phyloP scores from a whole-genome alignment of 352 stramenopile genomes.

The Globisporangium yorkense region DNA sequence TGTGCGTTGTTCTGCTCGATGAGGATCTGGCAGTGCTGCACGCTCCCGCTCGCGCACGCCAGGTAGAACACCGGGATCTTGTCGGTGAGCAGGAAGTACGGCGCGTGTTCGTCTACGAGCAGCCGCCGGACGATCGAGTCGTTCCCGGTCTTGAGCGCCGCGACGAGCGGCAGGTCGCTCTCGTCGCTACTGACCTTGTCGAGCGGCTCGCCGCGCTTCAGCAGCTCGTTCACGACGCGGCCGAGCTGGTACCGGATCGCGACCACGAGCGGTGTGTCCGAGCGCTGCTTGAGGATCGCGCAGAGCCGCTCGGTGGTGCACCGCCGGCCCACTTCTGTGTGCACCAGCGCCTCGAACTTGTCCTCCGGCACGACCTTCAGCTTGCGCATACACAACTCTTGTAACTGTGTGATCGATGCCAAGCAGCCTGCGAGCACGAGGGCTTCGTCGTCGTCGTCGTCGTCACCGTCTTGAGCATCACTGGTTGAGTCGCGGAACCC shows the following conservation, averaged over 20 bases:
- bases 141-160: conserved; percentile 64
- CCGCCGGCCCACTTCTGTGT: conserved; percentile 50
- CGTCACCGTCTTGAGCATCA: not conserved
- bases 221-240: conserved; percentile 72
- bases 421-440: conserved; percentile 10
- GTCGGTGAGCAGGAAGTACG: conserved; percentile 71
- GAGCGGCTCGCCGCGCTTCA: conserved; percentile 46
- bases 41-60: conserved; percentile 58
- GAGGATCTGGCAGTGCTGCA: conserved; percentile 70
- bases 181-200: conserved; percentile 39
- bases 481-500: conserved; percentile 1
- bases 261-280: conserved; percentile 55
- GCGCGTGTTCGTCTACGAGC: conserved; percentile 59
- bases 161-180: conserved; percentile 59
- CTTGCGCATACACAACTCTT: conserved; percentile 47
- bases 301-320: conserved; percentile 69
- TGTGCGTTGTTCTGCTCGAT: conserved; percentile 46
- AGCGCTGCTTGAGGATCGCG: conserved; percentile 54
- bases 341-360: conserved; percentile 49
- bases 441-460: conserved; percentile 3
- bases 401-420: conserved; percentile 26
- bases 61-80: conserved; percentile 76
- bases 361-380: conserved; percentile 42
- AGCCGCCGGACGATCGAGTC: conserved; percentile 68
- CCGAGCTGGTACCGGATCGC: conserved; percentile 77